These are phyloP conservation scores for Colletotrichum tabaci DNA, from an alignment of 2,329 filamentous ascomycete species.

Conservation along the genomic window DNA sequence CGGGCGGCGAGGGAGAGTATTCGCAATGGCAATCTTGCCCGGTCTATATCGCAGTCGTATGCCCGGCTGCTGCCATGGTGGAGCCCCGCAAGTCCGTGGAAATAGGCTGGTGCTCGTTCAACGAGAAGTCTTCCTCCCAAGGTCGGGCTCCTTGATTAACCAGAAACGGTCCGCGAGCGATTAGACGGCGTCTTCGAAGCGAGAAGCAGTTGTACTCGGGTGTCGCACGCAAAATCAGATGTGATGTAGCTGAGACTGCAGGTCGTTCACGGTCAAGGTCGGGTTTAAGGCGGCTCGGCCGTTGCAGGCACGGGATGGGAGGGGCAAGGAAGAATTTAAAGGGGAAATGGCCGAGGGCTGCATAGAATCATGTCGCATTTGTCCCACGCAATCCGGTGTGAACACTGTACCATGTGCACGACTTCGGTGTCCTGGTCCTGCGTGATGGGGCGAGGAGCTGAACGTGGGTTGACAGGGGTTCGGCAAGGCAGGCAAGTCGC, in stretches of 20 bases:
- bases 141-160: not conserved
- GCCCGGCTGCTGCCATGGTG: slow-evolving; percentile 31
- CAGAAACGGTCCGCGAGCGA: not conserved
- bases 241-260: slow-evolving; percentile 15
- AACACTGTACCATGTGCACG: slow-evolving; percentile 6
- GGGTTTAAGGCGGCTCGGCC: slow-evolving; percentile 4
- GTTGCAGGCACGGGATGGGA: slow-evolving; percentile 6
- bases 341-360: slow-evolving; percentile 11
- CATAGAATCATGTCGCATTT: slow-evolving; percentile 23
- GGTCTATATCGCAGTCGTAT: slow-evolving; percentile 31
- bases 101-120: not conserved
- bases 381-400: slow-evolving; percentile 20
- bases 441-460: slow-evolving; percentile 29
- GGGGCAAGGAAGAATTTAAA: slow-evolving; percentile 32
- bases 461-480: slow-evolving; percentile 32
- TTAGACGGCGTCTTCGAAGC: not conserved
- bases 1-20: slow-evolving; percentile 4
- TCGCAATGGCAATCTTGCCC: slow-evolving; percentile 29
- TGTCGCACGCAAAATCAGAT: slow-evolving; percentile 10
- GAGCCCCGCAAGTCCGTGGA: slow-evolving; percentile 15
- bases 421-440: slow-evolving; percentile 4
- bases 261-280: slow-evolving; percentile 7
- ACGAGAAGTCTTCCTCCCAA: not conserved
- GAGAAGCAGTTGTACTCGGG: not conserved
- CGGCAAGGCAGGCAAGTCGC: slow-evolving; percentile 21